phyloP scores from a whole-genome alignment of 192 early-diverging fungal genomes.

The Entomortierella parvispora region DNA sequence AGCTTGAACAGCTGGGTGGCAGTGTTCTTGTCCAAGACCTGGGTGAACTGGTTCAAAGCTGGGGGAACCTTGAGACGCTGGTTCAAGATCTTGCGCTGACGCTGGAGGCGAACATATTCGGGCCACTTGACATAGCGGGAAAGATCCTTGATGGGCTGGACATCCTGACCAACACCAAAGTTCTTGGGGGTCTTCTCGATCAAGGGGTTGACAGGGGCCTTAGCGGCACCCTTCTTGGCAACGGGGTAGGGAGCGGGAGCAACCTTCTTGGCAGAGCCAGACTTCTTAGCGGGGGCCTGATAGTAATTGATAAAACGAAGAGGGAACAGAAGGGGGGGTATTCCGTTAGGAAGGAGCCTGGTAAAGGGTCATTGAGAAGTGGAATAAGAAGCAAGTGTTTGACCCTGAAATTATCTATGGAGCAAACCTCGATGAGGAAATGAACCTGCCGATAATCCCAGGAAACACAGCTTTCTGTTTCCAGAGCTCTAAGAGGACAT shows the following conservation, averaged over 20 bases:
- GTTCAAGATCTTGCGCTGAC: constrained; percentile 97
- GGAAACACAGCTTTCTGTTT: no score
- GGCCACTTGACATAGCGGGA: constrained; percentile 99
- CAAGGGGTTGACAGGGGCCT: constrained; percentile 83
- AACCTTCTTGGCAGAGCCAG: constrained; percentile 83
- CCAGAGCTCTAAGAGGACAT: no score
- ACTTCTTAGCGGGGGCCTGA: constrained; percentile 62
- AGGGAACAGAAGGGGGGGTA: background rate
- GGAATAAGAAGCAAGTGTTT: background rate
- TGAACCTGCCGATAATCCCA: no score
- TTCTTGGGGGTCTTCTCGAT: constrained; percentile 94
- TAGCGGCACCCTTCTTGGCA: constrained; percentile 77
- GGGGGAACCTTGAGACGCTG: constrained; percentile 99
- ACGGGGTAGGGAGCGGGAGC: constrained; percentile 88
- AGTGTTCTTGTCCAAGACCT: constrained; percentile 98
- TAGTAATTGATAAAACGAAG: background rate
- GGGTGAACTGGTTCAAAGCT: constrained; percentile 99
- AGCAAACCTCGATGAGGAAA: no score
- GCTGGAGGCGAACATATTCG: constrained; percentile 98
- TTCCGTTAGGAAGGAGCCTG: constrained; percentile 3
- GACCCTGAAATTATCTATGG: no score
- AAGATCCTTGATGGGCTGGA: constrained; percentile 96
- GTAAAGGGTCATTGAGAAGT: constrained; percentile 50
- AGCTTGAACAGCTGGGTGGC: constrained; percentile 99
- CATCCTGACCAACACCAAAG: constrained; percentile 97